Evolutionary conservation across 768 basidiomycete genomes (phyloP), one percentile per base, ranked within the genome.

Genomic region (Cystobasidiopsis lactophilus): DNA sequence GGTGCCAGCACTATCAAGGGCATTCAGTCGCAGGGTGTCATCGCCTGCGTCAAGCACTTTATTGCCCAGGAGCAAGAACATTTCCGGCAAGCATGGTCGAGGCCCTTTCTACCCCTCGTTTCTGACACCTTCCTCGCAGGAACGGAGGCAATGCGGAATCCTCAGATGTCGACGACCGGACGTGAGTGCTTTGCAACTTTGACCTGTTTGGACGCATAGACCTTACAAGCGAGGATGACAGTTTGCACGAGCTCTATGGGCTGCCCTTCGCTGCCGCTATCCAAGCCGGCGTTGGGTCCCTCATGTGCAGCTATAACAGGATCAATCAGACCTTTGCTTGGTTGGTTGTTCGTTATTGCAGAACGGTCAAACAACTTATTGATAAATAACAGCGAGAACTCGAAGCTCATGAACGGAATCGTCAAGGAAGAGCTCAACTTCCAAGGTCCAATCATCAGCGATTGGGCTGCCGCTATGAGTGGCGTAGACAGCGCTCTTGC

Each of bases 41-140:
- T 46, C 5, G 63, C 57, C 0, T 52, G 50, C 21, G 29, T 45
- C 24, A 52, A 52, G 51, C 51, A 52, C 44, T 52, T 33, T 27
- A 13, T 52, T n/a, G 43, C 4, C 27, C 7, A 71, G 54, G 70
- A 72, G 53, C 70, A 71, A 55, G 72, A 72, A 59, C 65, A 66
- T 24, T 56, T 58, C 45, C 58, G 66, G 10, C 11, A 23, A 7
- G 41, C n/a, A 10, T 44, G n/a, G n/a, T n/a, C n/a, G n/a, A n/a
- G n/a, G n/a, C n/a, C n/a, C n/a, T n/a, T n/a, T n/a, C n/a, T n/a
- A n/a, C n/a, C n/a, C n/a, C n/a, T n/a, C 41, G n/a, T 13, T 19
- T 13, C 10, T 35, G n/a, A n/a, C n/a, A n/a, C n/a, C n/a, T n/a
- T n/a, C n/a, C n/a, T n/a, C 9, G 33, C 33, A 16, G 33, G 9